phyloP scores from a whole-genome alignment of 106 monocot genomes.

The Narthecium ossifragum region DNA sequence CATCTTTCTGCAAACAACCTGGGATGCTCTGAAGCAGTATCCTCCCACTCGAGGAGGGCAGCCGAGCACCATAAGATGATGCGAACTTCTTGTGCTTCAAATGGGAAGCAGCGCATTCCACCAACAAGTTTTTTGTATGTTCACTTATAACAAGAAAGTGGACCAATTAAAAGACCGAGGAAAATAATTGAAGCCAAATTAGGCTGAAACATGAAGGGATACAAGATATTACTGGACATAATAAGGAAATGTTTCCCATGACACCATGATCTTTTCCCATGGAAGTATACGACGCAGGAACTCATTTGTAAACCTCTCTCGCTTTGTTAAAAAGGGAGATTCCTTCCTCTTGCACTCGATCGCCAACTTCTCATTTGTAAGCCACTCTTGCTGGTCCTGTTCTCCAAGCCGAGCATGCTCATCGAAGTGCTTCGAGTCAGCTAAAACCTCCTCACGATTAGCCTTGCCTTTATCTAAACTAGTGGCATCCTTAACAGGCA shows the following conservation, averaged over 20 bases:
- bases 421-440: slow-evolving; percentile 13
- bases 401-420: slow-evolving; percentile 80
- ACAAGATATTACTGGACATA: slow-evolving; percentile 48
- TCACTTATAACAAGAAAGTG: slow-evolving; percentile 35
- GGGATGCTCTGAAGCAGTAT: slow-evolving; percentile 81
- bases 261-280: slow-evolving; percentile 85
- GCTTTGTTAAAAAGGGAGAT: slow-evolving; percentile 72
- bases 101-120: slow-evolving; percentile 83
- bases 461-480: slow-evolving; percentile 18
- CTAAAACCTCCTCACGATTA: slow-evolving; percentile 9
- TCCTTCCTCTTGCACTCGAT: slow-evolving; percentile 54
- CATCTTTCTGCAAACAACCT: too few relatives aligned
- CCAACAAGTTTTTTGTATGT: slow-evolving; percentile 55
- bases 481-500: slow-evolving; percentile 37
- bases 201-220: slow-evolving; percentile 4
- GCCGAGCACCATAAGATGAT: slow-evolving; percentile 53
- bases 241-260: slow-evolving; percentile 85
- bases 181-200: not conserved
- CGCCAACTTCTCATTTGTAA: slow-evolving; percentile 41
- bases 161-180: not conserved
- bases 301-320: slow-evolving; percentile 81
- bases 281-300: slow-evolving; percentile 73
- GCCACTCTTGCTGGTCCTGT: slow-evolving; percentile 92
- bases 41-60: slow-evolving; percentile 70
- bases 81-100: slow-evolving; percentile 59